Evolutionary conservation across 2,329 filamentous ascomycete genomes (phyloP), one percentile per base, ranked within the genome.

Genomic region (Calonectria pauciramosa): DNA sequence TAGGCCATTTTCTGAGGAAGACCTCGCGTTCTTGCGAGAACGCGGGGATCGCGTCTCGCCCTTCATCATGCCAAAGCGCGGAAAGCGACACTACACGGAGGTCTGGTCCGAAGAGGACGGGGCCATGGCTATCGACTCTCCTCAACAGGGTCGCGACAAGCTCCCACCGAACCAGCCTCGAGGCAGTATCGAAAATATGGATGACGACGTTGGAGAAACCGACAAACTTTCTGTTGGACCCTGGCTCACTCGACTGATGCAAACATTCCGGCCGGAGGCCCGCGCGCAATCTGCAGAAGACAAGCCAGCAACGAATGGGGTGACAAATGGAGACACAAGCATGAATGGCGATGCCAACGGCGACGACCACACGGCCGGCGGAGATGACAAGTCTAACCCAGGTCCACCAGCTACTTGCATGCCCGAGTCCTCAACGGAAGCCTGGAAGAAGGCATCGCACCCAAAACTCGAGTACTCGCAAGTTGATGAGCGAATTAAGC

Each of bases 61-160:
- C 1, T 99, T 98, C 80, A 88, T 96, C 47, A 95, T 98, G 85
- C 96, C 96, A 10, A 93, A 93, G 77, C 93, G 96, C 28, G 96
- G 96, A 59, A 94, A 95, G 83, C 93, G 93, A 80, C 94, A 95
- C 82, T 99, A 99, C 85, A 93, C 91, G 30, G 96, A 99, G 74
- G 89, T 96, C 13, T 99, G 97, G 97, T 94, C 95, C 0, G 96
- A 98, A 78, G 97, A 99, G 83, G 97, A 99, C 82, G 95, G 95
- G 13, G 89, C 91, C 63, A 94, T 95, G 88, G 90, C 93, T 47
- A 87, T 96, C 10, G 95, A 97, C 82, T 89, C 91, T 6, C 89
- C 91, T 7, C 89, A 90, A 44, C 88, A 90, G 74, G 88, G 89
- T 30, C 88, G 90, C 51, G 93, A 95, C 71, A 93, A 92, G 77